Base-by-base conservation (phyloP, 495 filamentous ascomycete genomes). In the Penicillium bialowiezense region DNA sequence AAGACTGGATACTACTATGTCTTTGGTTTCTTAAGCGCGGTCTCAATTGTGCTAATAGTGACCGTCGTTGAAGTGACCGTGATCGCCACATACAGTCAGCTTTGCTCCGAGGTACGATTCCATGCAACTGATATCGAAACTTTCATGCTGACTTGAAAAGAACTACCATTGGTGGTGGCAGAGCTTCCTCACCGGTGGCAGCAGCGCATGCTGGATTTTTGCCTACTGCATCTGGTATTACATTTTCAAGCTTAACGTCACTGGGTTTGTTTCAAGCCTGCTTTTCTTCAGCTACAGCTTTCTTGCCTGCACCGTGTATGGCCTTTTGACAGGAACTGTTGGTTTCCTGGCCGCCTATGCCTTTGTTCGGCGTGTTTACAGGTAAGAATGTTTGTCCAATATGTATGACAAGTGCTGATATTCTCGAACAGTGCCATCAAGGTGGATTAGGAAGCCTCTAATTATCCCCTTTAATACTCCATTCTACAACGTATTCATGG, bases 81-180 rank as follows among this genome's bases (percentile, higher is more conserved):
- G 23, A 89, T 96, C 42, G 86, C 83, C 3, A 91, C 90, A 13
- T 97, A 97, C 63, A 82, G 87, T 37, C 86, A 88, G 64, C 81
- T 97, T 18, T 95, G 91, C 69, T 72, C 82, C 9, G 91, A 88
- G 71, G 80, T 80, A 71, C 61, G 72, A 52, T 7, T 26, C 10
- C 18, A 33, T 12, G 8, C 32, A 2, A 12, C n/a, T 31, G 0
- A 20, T 23, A 29, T 18, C 9, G 14, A n/a, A 5, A 36, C 20
- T 17, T 3, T 17, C n/a, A 41, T 31, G 41, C 57, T 67, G 45
- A 69, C 56, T 21, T 18, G 20, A 45, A 8, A 38, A 91, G 83
- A 92, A 96, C 63, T 90, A 95, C 67, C 79, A 93, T 64, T 97
- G 91, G 91, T 95, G 89, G 89, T 96, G 90, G 90, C 87, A 90